phyloP scores from a whole-genome alignment of 805 yeast species.

The Metschnikowia lunata region DNA sequence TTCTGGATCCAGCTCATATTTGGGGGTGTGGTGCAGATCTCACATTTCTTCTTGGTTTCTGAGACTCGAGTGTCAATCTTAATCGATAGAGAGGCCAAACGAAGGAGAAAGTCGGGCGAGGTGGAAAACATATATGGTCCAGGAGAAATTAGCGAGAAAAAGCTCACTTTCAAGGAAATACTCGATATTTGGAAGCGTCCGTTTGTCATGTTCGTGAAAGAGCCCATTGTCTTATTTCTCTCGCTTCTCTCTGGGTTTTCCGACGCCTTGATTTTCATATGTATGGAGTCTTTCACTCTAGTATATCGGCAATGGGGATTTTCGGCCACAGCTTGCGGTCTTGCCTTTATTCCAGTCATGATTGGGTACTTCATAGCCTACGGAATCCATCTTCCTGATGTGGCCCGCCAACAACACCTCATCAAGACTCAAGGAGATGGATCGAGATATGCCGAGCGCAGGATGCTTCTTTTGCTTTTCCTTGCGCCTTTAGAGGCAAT shows the following conservation, averaged over 20 bases:
- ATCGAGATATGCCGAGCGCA: constrained; percentile 24
- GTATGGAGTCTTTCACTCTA: constrained; percentile 33
- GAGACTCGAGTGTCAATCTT: constrained; percentile 34
- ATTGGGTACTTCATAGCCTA: constrained; percentile 36
- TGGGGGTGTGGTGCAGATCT: constrained; percentile 30
- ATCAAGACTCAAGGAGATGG: constrained; percentile 22
- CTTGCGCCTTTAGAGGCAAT: constrained; percentile 36
- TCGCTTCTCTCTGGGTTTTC: constrained; percentile 38
- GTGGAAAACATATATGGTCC: constrained; percentile 34
- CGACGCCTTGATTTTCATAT: constrained; percentile 38
- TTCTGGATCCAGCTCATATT: constrained; percentile 34
- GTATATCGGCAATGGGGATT: constrained; percentile 36
- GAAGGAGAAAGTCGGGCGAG: constrained; percentile 32
- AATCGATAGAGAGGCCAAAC: constrained; percentile 34
- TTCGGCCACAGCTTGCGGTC: constrained; percentile 26
- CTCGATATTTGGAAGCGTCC: constrained; percentile 35
- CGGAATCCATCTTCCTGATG: constrained; percentile 29
- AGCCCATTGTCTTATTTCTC: constrained; percentile 37
- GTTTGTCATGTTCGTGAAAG: constrained; percentile 34
- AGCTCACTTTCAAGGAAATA: constrained; percentile 21
- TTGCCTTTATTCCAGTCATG: constrained; percentile 30
- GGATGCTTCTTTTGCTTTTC: constrained; percentile 30
- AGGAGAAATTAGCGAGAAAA: constrained; percentile 21
- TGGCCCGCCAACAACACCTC: constrained; percentile 27
- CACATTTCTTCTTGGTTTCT: constrained; percentile 31